Evolutionary conservation across 352 stramenopile species (phyloP).

Genomic region (Thalassiosira hispida): DNA sequence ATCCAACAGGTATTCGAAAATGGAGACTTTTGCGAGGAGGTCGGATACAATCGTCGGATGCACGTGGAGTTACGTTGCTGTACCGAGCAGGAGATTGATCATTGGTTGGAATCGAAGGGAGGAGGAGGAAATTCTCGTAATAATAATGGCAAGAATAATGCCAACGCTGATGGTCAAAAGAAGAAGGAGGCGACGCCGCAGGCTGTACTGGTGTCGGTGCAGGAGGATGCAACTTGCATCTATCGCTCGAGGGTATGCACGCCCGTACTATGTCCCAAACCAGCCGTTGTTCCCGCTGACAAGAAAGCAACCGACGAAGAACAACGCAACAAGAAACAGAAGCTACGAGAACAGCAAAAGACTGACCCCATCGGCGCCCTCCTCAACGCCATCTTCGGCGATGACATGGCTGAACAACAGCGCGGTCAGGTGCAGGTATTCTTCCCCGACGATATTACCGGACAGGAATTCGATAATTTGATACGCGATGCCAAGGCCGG

Average conservation of each 20-base stretch:
- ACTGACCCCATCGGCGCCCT: slow-evolving; percentile 24
- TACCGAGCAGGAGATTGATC: slow-evolving; percentile 54
- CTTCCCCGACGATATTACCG: slow-evolving; percentile 32
- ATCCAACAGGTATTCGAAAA: slow-evolving; percentile 46
- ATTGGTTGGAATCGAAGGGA: slow-evolving; percentile 50
- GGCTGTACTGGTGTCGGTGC: slow-evolving; percentile 38
- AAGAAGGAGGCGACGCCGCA: slow-evolving; percentile 16
- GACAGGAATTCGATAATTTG: slow-evolving; percentile 36
- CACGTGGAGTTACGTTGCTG: slow-evolving; percentile 71
- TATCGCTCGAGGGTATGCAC: slow-evolving; percentile 57
- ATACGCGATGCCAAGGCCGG: slow-evolving; percentile 22
- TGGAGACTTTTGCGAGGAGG: slow-evolving; percentile 70
- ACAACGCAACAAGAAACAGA: slow-evolving; percentile 8
- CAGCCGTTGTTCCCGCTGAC: not conserved
- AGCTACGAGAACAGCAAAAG: slow-evolving; percentile 10
- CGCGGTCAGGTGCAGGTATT: slow-evolving; percentile 29
- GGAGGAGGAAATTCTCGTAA: not conserved
- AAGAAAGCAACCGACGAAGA: not conserved
- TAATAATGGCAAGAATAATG: not conserved
- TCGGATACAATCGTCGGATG: slow-evolving; percentile 50
- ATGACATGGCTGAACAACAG: slow-evolving; percentile 13
- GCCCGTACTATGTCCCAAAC: slow-evolving; percentile 45
- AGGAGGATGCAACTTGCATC: slow-evolving; percentile 52
- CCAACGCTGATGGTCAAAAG: not conserved
- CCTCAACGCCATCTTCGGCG: slow-evolving; percentile 32